phyloP scores from a whole-genome alignment of 768 basidiomycete genomes.

The Lactifluus volemus region DNA sequence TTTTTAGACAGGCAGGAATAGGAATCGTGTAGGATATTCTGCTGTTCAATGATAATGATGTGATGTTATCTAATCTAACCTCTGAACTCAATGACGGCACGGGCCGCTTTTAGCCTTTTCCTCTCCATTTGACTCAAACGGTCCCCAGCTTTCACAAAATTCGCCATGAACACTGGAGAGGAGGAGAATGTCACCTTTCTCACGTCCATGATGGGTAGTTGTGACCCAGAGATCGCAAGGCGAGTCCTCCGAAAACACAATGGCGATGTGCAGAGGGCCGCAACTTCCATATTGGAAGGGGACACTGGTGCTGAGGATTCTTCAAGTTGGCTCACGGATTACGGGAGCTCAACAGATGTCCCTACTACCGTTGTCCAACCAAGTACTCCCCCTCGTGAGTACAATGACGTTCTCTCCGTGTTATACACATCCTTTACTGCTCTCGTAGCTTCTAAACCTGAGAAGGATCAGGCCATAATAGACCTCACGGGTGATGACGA shows the following conservation, averaged over 20 bases:
- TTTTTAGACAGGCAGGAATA: slow-evolving; percentile 46
- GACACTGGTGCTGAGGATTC: slow-evolving; percentile 20
- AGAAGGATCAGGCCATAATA: slow-evolving; percentile 29
- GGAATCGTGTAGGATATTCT: neutral
- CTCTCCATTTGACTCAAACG: neutral
- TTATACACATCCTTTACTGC: neutral
- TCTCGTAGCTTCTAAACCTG: slow-evolving; percentile 26
- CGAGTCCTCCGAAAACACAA: slow-evolving; percentile 53
- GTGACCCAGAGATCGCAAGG: slow-evolving; percentile 40
- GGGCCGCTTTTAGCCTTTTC: neutral
- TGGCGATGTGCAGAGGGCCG: slow-evolving; percentile 39
- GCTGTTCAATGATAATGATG: neutral
- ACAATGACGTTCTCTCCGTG: neutral
- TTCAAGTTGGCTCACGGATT: neutral
- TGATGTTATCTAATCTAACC: slow-evolving; percentile 4
- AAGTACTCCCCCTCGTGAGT: slow-evolving; percentile 25
- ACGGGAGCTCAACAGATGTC: slow-evolving; percentile 7
- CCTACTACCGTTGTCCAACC: slow-evolving; percentile 17
- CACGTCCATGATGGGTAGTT: slow-evolving; percentile 32
- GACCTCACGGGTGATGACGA: slow-evolving; percentile 59
- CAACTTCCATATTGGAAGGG: slow-evolving; percentile 27
- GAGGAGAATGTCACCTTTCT: slow-evolving; percentile 29
- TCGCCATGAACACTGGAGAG: slow-evolving; percentile 21
- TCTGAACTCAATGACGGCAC: neutral
- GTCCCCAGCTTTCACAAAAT: neutral